phyloP scores from a whole-genome alignment of 2,329 filamentous ascomycete species.

The Neospermospora avenae region DNA sequence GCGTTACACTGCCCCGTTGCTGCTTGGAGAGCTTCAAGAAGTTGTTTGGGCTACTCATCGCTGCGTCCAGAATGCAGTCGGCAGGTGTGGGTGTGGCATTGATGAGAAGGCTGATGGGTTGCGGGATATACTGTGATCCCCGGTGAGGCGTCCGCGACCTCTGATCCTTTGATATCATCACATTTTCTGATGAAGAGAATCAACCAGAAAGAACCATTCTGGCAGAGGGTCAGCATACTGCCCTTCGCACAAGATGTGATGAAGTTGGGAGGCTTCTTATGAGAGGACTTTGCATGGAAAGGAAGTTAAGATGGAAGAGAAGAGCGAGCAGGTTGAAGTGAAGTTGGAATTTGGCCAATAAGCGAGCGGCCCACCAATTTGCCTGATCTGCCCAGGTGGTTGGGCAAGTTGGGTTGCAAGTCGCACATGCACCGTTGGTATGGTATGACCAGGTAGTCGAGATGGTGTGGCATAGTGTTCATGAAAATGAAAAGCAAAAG shows the following conservation, averaged over 20 bases:
- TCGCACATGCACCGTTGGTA: not conserved
- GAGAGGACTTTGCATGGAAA: not conserved
- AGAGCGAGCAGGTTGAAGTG: not conserved
- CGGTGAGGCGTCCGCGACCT: not conserved
- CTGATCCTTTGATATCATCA: too few species aligned
- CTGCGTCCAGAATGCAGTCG: not conserved
- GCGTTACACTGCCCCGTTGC: not conserved
- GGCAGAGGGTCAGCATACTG: not conserved
- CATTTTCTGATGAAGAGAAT: too few species aligned
- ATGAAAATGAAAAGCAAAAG: not conserved
- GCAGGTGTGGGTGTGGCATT: not conserved
- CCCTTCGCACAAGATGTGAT: not conserved
- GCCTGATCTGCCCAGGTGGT: not conserved
- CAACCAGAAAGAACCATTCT: not conserved
- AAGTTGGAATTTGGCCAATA: not conserved
- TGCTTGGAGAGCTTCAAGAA: not conserved
- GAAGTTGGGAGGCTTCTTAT: not conserved
- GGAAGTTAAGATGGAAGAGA: not conserved
- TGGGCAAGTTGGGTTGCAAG: not conserved
- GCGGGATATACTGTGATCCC: not conserved
- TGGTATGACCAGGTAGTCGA: not conserved
- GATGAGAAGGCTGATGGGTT: not conserved
- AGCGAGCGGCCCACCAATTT: not conserved
- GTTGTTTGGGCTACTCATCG: not conserved
- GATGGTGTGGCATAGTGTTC: not conserved